Base-by-base conservation (phyloP, 2,329 filamentous ascomycete species). In the Cercospora sojina region DNA sequence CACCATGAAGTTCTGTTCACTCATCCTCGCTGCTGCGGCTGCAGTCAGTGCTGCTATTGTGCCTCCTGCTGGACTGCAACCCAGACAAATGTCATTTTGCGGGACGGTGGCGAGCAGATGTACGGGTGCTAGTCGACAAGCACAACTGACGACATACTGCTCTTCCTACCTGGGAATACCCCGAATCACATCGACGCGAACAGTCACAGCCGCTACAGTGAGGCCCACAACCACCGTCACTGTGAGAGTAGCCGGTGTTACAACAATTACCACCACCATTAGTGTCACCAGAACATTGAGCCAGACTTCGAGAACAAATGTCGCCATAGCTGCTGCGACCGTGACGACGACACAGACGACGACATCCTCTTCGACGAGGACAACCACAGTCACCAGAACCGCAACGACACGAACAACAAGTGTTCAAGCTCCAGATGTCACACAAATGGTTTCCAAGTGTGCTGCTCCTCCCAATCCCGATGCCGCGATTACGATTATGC, bases 81-180 rank as follows among this genome's bases (percentile, higher is more conserved):
- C 59, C 5, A 18, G 59, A 62, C 59, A 62, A 38, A 47, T n/a
- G 20, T 20, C 59, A 13, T 62, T 53, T 18, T 62, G 59, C 43
- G 29, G 38, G 0, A 62, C 47, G 2, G 59, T 62, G 43, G 20
- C 43, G 18, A 62, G 25, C 25, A 47, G 59, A 27, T 62, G 59
- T 38, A 31, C 59, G 47, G 59, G 59, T 4, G 8, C 43, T 2
- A 53, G 43, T 47, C 41, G 29, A 51, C 59, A 62, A 18, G 59
- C 59, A 35, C 47, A 51, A 25, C n/a, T 62, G 8, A 53, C 59
- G 18, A 32, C 59, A 5, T 62, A 53, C 29, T 62, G 59, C 41
- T 62, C 59, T 25, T 62, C 59, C n/a, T 62, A 62, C 29, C 59
- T 62, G 29, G 9, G 27, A 5, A 53, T 62, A 5, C 59, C 59